A percentile compares a stretch with the other conserved stretches of the same genome.
phyloP scores from a whole-genome alignment of 139 green algal species.

The Yamagishiella unicocca region DNA sequence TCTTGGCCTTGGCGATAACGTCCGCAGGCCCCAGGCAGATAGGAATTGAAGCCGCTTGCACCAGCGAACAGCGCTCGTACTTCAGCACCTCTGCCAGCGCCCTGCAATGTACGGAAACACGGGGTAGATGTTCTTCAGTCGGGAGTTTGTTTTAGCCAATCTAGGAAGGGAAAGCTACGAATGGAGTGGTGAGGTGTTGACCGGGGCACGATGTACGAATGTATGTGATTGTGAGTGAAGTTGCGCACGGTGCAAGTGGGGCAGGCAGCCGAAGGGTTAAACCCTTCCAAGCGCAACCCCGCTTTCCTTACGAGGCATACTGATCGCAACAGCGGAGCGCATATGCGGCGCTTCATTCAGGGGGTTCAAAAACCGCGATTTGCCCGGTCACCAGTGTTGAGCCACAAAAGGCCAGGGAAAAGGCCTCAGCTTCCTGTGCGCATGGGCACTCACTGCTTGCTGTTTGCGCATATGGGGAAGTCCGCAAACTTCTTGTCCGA shows the following conservation, averaged over 20 bases:
- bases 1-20: conserved; percentile 88
- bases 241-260: background rate
- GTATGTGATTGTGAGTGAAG: background rate
- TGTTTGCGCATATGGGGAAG: conserved; percentile 41
- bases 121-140: background rate
- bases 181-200: background rate
- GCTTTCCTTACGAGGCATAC: background rate
- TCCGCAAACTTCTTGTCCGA: conserved; percentile 44
- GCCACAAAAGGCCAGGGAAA: background rate
- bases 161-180: background rate
- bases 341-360: background rate
- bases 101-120: background rate
- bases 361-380: background rate
- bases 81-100: conserved; percentile 36
- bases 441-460: conserved; percentile 40
- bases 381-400: background rate
- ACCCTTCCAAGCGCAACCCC: background rate
- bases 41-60: conserved; percentile 56
- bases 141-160: background rate
- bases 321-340: background rate
- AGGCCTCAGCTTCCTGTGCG: background rate
- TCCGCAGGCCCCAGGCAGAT: conserved; percentile 61
- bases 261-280: background rate
- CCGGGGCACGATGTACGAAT: background rate
- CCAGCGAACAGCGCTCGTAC: conserved; percentile 56